phyloP scores from a whole-genome alignment of 257 asterid genomes.

The Capsicum pubescens region DNA sequence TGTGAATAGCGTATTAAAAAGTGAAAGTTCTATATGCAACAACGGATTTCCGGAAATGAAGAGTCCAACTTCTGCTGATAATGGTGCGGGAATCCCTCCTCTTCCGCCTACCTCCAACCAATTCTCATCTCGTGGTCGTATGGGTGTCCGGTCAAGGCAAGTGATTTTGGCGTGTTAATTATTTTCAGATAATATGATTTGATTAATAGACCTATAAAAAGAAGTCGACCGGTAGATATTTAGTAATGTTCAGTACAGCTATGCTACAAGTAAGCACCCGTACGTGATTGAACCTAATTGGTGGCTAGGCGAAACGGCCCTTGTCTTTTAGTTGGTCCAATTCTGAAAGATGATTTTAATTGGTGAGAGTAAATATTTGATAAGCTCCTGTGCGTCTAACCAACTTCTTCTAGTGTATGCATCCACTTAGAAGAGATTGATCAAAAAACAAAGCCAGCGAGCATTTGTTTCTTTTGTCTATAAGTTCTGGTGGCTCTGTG shows the following conservation, averaged over 20 bases:
- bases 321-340: neutral
- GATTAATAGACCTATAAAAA: neutral
- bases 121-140: slow-evolving; percentile 79
- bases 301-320: neutral
- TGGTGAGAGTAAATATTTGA: neutral
- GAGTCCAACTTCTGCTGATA: slow-evolving; percentile 62
- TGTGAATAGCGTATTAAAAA: slow-evolving; percentile 65
- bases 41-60: slow-evolving; percentile 63
- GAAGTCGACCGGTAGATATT: neutral
- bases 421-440: neutral
- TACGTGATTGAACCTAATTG: neutral
- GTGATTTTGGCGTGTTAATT: neutral
- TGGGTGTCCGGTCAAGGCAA: slow-evolving; percentile 90
- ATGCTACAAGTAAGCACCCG: neutral
- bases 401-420: neutral
- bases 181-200: neutral
- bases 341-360: neutral
- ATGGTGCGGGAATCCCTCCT: slow-evolving; percentile 85
- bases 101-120: slow-evolving; percentile 93
- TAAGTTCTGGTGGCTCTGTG: neutral
- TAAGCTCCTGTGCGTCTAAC: neutral
- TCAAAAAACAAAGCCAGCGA: neutral
- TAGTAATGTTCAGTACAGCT: neutral
- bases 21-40: slow-evolving; percentile 49
- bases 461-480: slow-evolving; percentile 8